Conservation (phyloP, 345 rosid genomes). For the Garcia nutans region DNA sequence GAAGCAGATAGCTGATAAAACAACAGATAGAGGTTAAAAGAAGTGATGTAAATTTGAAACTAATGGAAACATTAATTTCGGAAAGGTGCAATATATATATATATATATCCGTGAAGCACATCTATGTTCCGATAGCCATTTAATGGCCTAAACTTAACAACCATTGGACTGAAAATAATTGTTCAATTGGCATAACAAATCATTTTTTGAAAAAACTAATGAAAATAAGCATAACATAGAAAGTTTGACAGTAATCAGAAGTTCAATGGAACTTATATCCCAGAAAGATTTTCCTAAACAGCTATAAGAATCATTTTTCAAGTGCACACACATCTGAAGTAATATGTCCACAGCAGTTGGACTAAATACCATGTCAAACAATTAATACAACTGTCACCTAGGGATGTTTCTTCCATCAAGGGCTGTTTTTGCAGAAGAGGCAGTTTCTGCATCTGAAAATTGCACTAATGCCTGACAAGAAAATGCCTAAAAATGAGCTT, state of each 20-base stretch:
- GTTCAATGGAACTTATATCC: not conserved
- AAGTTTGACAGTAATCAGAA: conserved; percentile 5
- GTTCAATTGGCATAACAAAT: not conserved
- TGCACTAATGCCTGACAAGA: conserved; percentile 91
- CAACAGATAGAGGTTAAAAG: conserved; percentile 22
- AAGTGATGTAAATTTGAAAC: not conserved
- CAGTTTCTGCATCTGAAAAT: conserved; percentile 88
- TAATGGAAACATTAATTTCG: not conserved
- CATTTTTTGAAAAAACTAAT: not conserved
- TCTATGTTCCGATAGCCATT: conserved; percentile 4
- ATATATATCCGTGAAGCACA: conserved; percentile 1
- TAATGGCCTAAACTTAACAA: conserved; percentile 5
- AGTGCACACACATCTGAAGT: conserved; percentile 20
- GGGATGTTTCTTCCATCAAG: conserved; percentile 98
- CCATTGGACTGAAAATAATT: not conserved
- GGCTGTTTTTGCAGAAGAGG: conserved; percentile 78
- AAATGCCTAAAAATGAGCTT: conserved; percentile 17
- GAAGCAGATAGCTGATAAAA: conserved; percentile 74
- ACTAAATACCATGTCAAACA: conserved; percentile 62
- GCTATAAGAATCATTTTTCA: conserved; percentile 15
- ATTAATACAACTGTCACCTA: conserved; percentile 81
- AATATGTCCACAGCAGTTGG: conserved; percentile 38
- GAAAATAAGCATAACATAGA: not conserved
- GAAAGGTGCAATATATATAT: not conserved
- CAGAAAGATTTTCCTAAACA: conserved; percentile 6